phyloP scores from a whole-genome alignment of 768 basidiomycete genomes.

The Serendipita vermifera region DNA sequence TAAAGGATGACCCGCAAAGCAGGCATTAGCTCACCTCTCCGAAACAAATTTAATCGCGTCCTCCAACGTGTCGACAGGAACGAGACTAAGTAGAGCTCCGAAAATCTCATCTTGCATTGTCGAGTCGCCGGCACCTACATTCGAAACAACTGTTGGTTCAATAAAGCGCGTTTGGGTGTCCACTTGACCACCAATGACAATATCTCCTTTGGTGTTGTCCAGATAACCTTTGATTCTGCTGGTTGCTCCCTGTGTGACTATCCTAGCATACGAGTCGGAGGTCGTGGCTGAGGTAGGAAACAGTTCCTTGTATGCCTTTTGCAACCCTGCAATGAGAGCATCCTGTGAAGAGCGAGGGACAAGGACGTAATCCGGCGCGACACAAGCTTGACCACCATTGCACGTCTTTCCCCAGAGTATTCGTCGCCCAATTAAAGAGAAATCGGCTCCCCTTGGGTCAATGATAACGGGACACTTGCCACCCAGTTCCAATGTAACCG shows the following conservation, averaged over 20 bases:
- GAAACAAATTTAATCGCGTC: conserved; percentile 21
- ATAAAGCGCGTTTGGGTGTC: conserved; percentile 33
- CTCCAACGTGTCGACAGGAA: conserved; percentile 20
- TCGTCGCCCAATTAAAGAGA: conserved; percentile 18
- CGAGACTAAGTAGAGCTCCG: conserved; percentile 26
- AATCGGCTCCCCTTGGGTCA: conserved; percentile 16
- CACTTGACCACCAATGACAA: conserved; percentile 40
- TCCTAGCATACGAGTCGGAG: conserved; percentile 29
- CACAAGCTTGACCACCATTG: conserved; percentile 22
- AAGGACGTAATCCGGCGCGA: conserved; percentile 31
- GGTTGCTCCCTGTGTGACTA: conserved; percentile 44
- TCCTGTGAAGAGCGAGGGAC: conserved; percentile 32
- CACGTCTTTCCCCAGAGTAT: conserved; percentile 21
- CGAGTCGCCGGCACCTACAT: conserved; percentile 41
- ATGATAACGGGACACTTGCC: conserved; percentile 42
- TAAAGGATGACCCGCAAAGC: conserved; percentile 7
- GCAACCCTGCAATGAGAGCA: conserved; percentile 33
- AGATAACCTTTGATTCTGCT: conserved; percentile 41
- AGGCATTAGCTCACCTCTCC: not conserved
- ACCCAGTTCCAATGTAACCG: conserved; percentile 43
- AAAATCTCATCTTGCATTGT: conserved; percentile 36
- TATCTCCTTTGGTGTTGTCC: conserved; percentile 39
- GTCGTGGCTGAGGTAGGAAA: conserved; percentile 37
- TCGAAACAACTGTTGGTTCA: conserved; percentile 46
- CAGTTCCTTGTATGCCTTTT: conserved; percentile 33